These are phyloP conservation scores for Tetrahymena borealis DNA, from an alignment of 73 alveolate species.

Conservation along the genomic window DNA sequence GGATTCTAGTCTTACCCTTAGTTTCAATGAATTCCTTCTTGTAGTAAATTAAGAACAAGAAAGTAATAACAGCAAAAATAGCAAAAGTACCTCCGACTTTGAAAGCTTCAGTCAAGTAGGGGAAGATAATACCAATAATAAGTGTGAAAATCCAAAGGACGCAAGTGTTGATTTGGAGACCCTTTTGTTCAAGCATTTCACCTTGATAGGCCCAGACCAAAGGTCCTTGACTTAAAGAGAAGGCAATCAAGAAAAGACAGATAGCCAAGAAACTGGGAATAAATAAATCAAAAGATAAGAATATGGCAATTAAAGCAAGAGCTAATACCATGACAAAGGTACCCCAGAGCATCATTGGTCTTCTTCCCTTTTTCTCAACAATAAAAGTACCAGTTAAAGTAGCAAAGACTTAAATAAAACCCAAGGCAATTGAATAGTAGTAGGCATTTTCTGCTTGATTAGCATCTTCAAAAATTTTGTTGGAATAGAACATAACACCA, in stretches of 20 bases:
- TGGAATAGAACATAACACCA: not conserved
- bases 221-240: not conserved
- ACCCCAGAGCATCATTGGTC: slow-evolving; percentile 2
- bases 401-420: not conserved
- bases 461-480: not conserved
- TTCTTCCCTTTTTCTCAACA: not conserved
- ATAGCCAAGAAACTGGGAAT: not conserved
- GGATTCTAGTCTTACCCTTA: not conserved
- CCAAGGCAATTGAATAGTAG: not conserved
- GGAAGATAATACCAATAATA: not conserved
- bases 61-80: not conserved
- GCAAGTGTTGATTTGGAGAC: not conserved
- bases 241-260: not conserved
- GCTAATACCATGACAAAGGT: not conserved
- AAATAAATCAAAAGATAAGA: not conserved
- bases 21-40: not conserved
- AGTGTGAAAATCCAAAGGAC: not conserved
- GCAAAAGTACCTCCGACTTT: not conserved
- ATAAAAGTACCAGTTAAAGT: not conserved
- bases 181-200: not conserved
- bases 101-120: not conserved
- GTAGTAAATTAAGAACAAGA: not conserved
- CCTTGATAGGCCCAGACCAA: not conserved
- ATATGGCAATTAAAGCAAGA: not conserved
- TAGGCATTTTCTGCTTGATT: not conserved